Evolutionary conservation across 495 filamentous ascomycete species (phyloP), one percentile per base, ranked within the genome.

Genomic region (Penicillium argentinense): DNA sequence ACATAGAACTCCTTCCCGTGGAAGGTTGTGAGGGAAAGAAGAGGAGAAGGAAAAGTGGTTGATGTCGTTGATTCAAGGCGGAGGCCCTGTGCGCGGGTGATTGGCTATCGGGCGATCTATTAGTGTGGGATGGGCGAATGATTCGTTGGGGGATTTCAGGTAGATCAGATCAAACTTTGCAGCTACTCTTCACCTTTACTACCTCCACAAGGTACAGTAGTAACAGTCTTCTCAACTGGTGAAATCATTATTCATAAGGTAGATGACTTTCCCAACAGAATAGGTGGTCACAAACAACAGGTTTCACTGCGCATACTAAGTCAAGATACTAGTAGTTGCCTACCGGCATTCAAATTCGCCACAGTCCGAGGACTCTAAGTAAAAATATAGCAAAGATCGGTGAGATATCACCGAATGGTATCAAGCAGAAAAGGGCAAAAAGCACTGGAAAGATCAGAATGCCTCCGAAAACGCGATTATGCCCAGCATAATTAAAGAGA

Each of bases 401-500:
- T 36, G 33, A 12, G 17, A 36, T 9, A 9, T 11, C 33, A 36
- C 33, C n/a, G 33, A 24, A 46, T 51, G 47, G 39, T 56, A 51
- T 56, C 48, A 40, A 41, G 32, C 36, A 25, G 26, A 34, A 40
- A 30, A 38, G 39, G 41, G 27, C 26, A 41, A 41, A 33, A 32
- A 47, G 4, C 39, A 28, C 14, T 32, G 23, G 21, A 7, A 36
- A 36, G 7, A 18, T 18, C 18, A 34, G 29, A 27, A 4, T 24
- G 33, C 47, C 38, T 32, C 39, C 38, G 42, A 24, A 28, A 13
- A 39, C 14, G n/a, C 9, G 13, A 37, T 49, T 52, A 61, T 61
- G 58, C 34, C 44, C 58, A 59, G 51, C 58, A 61, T 59, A 62
- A 51, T 49, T 29, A 38, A 18, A 49, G 28, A 37, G 44, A 47